Evolutionary conservation across 116 monocot genomes (phyloP).

Genomic region (Trichopus zeylanicus): DNA sequence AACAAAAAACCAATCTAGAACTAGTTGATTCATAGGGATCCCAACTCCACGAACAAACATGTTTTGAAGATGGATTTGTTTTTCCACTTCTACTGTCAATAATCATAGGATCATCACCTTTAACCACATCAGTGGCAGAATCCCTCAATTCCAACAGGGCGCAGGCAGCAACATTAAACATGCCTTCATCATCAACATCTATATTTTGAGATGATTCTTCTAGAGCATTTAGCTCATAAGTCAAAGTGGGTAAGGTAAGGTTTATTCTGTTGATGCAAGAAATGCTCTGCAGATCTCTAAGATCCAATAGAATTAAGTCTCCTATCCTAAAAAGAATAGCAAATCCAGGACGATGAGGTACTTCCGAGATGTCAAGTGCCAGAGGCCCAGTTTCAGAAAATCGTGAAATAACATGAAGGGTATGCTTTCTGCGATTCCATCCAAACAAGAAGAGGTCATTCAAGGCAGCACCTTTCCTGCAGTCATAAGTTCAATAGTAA

Average conservation of each 20-base stretch:
- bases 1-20: constrained; percentile 67
- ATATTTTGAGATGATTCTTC: constrained; percentile 51
- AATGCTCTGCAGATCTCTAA: constrained; percentile 55
- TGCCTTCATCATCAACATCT: constrained; percentile 75
- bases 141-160: constrained; percentile 78
- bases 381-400: constrained; percentile 59
- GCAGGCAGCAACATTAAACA: constrained; percentile 70
- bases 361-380: constrained; percentile 45
- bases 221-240: constrained; percentile 42
- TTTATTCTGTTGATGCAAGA: constrained; percentile 47
- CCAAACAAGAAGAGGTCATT: constrained; percentile 84
- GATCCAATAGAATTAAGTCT: constrained; percentile 73
- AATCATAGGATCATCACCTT: constrained; percentile 66
- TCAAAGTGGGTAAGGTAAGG: constrained; percentile 24
- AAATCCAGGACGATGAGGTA: constrained; percentile 84
- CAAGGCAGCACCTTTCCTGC: constrained; percentile 42
- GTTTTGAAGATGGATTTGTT: constrained; percentile 20
- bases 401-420: constrained; percentile 33
- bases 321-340: constrained; percentile 77
- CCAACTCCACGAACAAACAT: constrained; percentile 76
- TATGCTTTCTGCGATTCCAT: constrained; percentile 22
- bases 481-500: constrained; percentile 11
- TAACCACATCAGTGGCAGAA: constrained; percentile 35
- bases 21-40: constrained; percentile 36
- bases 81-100: constrained; percentile 43